Conservation (phyloP, 1,284 basidiomycete species). For the Austroboletus novae-zelandiae region DNA sequence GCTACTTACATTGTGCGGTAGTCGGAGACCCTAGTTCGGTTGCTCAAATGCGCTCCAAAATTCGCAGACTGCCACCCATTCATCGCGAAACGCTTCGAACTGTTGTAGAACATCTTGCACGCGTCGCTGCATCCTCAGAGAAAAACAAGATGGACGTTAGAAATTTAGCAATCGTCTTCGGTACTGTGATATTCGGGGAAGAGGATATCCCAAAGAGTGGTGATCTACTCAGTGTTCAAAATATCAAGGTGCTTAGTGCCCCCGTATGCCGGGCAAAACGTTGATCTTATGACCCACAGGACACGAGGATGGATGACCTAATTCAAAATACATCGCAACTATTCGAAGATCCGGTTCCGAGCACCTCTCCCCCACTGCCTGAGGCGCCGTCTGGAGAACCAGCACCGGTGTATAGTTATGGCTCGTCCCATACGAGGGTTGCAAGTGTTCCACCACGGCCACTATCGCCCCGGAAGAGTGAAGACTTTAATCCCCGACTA, state of each 20-base stretch:
- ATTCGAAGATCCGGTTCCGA: slow-evolving; percentile 51
- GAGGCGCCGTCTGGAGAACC: slow-evolving; percentile 63
- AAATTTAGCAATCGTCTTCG: slow-evolving; percentile 86
- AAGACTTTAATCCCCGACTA: slow-evolving; percentile 71
- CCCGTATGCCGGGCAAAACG: neutral
- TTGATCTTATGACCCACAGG: slow-evolving; percentile 43
- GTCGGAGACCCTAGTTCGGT: slow-evolving; percentile 74
- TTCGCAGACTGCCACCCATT: slow-evolving; percentile 80
- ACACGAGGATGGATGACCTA: slow-evolving; percentile 85
- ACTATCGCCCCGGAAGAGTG: slow-evolving; percentile 34
- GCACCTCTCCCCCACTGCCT: slow-evolving; percentile 60
- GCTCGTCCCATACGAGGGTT: slow-evolving; percentile 64
- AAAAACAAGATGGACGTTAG: slow-evolving; percentile 95
- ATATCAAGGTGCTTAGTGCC: slow-evolving; percentile 57
- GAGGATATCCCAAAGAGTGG: slow-evolving; percentile 78
- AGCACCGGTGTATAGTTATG: slow-evolving; percentile 55
- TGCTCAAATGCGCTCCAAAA: slow-evolving; percentile 72
- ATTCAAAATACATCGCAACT: slow-evolving; percentile 66
- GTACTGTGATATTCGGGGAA: slow-evolving; percentile 84
- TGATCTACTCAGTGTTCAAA: slow-evolving; percentile 70
- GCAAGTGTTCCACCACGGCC: slow-evolving; percentile 41
- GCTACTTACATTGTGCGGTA: slow-evolving; percentile 27
- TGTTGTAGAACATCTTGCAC: slow-evolving; percentile 85
- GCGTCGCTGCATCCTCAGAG: slow-evolving; percentile 66
- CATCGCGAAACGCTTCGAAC: slow-evolving; percentile 89